Percentiles rank a stretch among this genome's conserved stretches.
Conservation (phyloP, 345 rosid genomes). For the Orychophragmus violaceus region DNA sequence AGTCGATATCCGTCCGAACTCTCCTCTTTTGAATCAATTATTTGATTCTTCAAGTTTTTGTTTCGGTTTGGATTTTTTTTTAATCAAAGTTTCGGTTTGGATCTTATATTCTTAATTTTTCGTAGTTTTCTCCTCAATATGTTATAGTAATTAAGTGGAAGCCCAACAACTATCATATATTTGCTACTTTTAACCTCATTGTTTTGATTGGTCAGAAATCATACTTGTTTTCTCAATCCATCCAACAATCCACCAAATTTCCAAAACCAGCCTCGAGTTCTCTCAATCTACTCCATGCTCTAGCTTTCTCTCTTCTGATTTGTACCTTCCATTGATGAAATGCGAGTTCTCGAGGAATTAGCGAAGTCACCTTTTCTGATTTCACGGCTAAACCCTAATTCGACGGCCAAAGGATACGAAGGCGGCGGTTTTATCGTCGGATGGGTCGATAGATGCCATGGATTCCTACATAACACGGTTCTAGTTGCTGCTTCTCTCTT, state of each 20-base stretch:
- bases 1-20: neutral
- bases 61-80: too few relatives aligned
- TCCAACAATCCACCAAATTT: neutral
- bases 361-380: conserved; percentile 27
- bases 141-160: neutral
- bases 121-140: too few relatives aligned
- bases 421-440: conserved; percentile 20
- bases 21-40: neutral
- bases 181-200: neutral
- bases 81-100: too few relatives aligned
- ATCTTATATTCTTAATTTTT: neutral
- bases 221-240: neutral
- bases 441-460: conserved; percentile 80
- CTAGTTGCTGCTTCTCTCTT: conserved; percentile 49
- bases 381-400: conserved; percentile 37
- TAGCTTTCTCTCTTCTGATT: neutral
- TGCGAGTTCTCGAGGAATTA: conserved; percentile 28
- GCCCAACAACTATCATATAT: neutral
- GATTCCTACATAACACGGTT: conserved; percentile 60
- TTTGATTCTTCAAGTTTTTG: neutral
- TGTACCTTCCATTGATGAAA: neutral
- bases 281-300: neutral
- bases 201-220: neutral
- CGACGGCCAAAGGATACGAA: conserved; percentile 10
- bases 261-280: neutral